Evolutionary conservation across 2,329 filamentous ascomycete genomes (phyloP), one percentile per base, ranked within the genome.

Genomic region (Penicillium sp.): DNA sequence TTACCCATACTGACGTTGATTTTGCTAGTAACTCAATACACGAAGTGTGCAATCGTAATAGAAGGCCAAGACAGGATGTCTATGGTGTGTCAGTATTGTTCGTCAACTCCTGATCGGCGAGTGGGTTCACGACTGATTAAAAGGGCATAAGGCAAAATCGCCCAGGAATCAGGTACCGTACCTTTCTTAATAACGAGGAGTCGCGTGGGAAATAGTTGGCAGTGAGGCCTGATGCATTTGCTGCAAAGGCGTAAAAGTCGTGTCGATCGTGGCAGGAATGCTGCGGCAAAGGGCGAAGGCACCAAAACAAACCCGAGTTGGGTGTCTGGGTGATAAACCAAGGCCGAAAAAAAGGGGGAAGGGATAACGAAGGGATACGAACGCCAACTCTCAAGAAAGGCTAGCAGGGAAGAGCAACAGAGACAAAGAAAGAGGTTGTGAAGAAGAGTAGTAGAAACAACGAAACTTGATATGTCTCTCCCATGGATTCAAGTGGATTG

Each of bases 1-100:
- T 74, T 77, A 48, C 74, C 66, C 75, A 80, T 79, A 69, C 84
- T 90, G 63, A 74, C 70, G 39, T 85, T 81, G 53, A 84, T 83
- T 47, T 77, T 48, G 28, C 13, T 22, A 19, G 22, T 37, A 40
- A 31, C 7, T 24, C 35, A 19, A 37, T 33, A 45, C 37, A 46
- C 33, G 29, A 48, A 46, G 31, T 19, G 35, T 12, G 13, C n/a
- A 42, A 34, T 47, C 42, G 34, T 45, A 34, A 47, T 24, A 40
- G 15, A 38, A 45, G 37, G 33, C 43, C 41, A 52, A 43, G 21
- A 40, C 39, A 45, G 29, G 28, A 50, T 45, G 12, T 49, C 55
- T 58, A 40, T 21, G 24, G 52, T 19, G 21, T 48, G 47, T 58
- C 43, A 61, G 53, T 41, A 3, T 43, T 45, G 43, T 12, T 51